phyloP scores from a whole-genome alignment of 83 land plant genomes.

The Larix sibirica region DNA sequence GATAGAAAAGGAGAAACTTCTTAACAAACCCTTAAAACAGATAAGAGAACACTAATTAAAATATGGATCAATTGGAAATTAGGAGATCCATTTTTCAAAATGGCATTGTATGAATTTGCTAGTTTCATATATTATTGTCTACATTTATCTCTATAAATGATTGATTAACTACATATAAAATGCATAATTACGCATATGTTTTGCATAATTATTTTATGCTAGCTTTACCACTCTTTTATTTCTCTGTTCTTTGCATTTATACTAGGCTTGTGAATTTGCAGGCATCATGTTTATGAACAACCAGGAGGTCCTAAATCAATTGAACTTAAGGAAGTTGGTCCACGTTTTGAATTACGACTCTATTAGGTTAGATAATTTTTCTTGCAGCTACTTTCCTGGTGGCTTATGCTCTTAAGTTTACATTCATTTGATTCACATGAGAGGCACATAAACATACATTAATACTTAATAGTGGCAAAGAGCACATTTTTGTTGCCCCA shows the following conservation, averaged over 20 bases:
- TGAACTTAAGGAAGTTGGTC: constrained; percentile 93
- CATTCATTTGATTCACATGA: background rate
- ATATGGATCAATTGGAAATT: background rate
- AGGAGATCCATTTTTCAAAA: background rate
- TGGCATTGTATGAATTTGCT: background rate
- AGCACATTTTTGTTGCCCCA: no score
- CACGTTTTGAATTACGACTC: constrained; percentile 90
- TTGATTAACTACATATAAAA: background rate
- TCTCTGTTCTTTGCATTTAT: background rate
- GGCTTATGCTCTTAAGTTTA: background rate
- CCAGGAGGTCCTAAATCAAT: constrained; percentile 85
- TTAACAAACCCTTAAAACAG: no score
- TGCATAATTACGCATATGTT: background rate
- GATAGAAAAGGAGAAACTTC: no score
- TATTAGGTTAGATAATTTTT: constrained; percentile 67
- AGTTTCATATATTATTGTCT: background rate
- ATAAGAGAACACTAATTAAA: no score
- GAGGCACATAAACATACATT: background rate
- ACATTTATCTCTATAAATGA: background rate
- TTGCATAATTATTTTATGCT: background rate
- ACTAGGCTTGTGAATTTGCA: constrained; percentile 23
- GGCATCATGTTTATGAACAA: constrained; percentile 97
- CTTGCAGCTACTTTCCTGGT: background rate
- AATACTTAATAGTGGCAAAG: background rate
- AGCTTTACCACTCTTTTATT: background rate